These are phyloP conservation scores for Fusarium camptoceras DNA, from an alignment of 2,329 filamentous ascomycete species.

Conservation along the genomic window DNA sequence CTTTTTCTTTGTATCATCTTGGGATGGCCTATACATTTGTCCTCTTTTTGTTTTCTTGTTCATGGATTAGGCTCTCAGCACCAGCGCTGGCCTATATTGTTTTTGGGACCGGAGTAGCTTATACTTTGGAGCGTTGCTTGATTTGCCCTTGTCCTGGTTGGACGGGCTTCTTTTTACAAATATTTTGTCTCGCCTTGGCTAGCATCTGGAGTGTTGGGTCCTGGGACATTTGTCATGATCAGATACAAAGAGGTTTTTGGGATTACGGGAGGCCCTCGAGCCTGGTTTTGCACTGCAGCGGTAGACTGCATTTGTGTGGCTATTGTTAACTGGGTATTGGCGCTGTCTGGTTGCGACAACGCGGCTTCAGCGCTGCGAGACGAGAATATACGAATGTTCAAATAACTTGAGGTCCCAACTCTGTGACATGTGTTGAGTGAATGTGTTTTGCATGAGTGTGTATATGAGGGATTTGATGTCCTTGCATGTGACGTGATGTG, in stretches of 20 bases:
- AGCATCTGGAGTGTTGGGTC: conserved; percentile 50
- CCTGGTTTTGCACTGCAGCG: conserved; percentile 53
- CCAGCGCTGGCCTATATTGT: conserved; percentile 34
- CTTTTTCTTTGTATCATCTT: conserved; percentile 48
- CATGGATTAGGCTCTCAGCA: conserved; percentile 26
- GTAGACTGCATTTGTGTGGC: conserved; percentile 48
- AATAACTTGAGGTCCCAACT: conserved; percentile 11
- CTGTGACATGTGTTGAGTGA: not conserved
- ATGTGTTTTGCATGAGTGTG: not conserved
- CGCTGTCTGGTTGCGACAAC: conserved; percentile 50
- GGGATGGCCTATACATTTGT: conserved; percentile 49
- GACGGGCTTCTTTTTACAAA: conserved; percentile 37
- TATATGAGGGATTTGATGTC: not conserved
- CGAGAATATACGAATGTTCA: conserved; percentile 56
- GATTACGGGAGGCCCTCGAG: conserved; percentile 49
- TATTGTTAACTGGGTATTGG: conserved; percentile 51
- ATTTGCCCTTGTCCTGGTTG: conserved; percentile 45
- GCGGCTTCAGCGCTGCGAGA: conserved; percentile 49
- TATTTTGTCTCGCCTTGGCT: conserved; percentile 45
- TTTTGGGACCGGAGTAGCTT: conserved; percentile 39
- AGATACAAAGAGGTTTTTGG: conserved; percentile 50
- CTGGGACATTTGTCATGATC: conserved; percentile 51
- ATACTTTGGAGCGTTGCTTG: conserved; percentile 46
- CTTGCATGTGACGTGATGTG: not conserved
- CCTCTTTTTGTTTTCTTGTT: conserved; percentile 43